Percentiles rank a stretch among this genome's conserved stretches.
phyloP scores from a whole-genome alignment of 129 eudicot genomes.

The Chrysanthemum seticuspe region DNA sequence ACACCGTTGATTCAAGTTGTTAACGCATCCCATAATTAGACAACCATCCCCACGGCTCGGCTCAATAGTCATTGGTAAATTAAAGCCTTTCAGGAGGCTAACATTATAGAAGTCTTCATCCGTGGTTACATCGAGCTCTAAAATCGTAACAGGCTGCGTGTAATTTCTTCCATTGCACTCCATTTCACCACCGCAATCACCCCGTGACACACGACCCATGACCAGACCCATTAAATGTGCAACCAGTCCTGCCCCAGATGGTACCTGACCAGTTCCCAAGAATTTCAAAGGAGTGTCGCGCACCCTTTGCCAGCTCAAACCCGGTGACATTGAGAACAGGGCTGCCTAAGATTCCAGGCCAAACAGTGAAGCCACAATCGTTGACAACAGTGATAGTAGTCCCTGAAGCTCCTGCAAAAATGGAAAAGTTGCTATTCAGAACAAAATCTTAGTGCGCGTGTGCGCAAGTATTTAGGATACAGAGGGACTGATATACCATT shows the following conservation, averaged over 20 bases:
- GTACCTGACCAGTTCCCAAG: conserved; percentile 2
- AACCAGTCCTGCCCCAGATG: conserved; percentile 27
- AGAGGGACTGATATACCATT: too few relatives aligned
- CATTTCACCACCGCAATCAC: conserved; percentile 26
- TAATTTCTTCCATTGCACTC: conserved; percentile 2
- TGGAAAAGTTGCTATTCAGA: background rate
- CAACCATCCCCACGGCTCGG: conserved; percentile 31
- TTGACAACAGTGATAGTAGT: conserved; percentile 8
- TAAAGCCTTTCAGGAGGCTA: conserved; percentile 36
- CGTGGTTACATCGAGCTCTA: background rate
- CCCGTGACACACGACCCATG: conserved; percentile 16
- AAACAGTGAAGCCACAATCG: conserved; percentile 18
- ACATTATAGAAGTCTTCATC: conserved; percentile 21
- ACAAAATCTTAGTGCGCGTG: background rate
- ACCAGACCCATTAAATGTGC: conserved; percentile 14
- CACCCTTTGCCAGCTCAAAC: conserved; percentile 23
- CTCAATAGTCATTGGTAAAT: conserved; percentile 41
- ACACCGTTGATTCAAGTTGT: conserved; percentile 34
- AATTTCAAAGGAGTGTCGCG: conserved; percentile 15
- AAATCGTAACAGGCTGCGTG: background rate
- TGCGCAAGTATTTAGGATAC: too few relatives aligned
- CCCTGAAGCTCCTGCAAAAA: conserved; percentile 24
- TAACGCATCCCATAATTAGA: conserved; percentile 25
- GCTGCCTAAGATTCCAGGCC: conserved; percentile 14
- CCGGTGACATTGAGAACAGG: background rate